Conservation (phyloP, 306 rosid genomes). For the Mimosa pudica region DNA sequence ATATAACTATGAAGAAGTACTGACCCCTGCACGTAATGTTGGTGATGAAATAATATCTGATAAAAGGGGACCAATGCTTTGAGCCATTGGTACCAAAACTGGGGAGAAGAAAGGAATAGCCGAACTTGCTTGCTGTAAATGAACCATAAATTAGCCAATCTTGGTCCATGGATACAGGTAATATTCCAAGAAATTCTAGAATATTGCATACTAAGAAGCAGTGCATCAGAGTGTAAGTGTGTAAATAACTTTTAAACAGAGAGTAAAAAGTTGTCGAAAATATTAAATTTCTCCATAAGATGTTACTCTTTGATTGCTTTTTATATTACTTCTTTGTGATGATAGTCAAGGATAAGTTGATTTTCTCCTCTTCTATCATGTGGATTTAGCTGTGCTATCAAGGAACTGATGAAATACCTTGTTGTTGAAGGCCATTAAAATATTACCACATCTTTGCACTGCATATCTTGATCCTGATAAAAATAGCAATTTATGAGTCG, state of each 20-base stretch:
- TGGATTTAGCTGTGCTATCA: neutral
- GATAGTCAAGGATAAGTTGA: neutral
- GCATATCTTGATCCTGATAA: slow-evolving; percentile 96
- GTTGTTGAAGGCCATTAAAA: slow-evolving; percentile 93
- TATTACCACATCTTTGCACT: slow-evolving; percentile 92
- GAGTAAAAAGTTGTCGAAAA: neutral
- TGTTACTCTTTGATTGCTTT: neutral
- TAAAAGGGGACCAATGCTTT: slow-evolving; percentile 88
- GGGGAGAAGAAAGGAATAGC: slow-evolving; percentile 96
- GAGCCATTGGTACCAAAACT: slow-evolving; percentile 90
- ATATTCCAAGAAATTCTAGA: neutral
- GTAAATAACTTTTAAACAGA: neutral
- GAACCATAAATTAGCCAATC: slow-evolving; percentile 31
- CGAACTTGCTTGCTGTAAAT: slow-evolving; percentile 84
- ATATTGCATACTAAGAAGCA: slow-evolving; percentile 8
- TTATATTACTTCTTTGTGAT: neutral
- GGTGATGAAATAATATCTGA: slow-evolving; percentile 91
- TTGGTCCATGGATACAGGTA: neutral
- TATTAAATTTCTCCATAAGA: neutral
- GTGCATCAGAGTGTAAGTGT: neutral
- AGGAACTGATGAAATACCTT: slow-evolving; percentile 54
- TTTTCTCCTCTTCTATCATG: slow-evolving; percentile 6
- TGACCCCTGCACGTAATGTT: slow-evolving; percentile 89
- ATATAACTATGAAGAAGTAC: slow-evolving; percentile 42
- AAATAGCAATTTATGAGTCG: slow-evolving; percentile 44